A percentile compares a stretch with the other conserved stretches of the same genome.
Conservation (phyloP, 768 basidiomycete genomes). For the Clavulina sp. region DNA sequence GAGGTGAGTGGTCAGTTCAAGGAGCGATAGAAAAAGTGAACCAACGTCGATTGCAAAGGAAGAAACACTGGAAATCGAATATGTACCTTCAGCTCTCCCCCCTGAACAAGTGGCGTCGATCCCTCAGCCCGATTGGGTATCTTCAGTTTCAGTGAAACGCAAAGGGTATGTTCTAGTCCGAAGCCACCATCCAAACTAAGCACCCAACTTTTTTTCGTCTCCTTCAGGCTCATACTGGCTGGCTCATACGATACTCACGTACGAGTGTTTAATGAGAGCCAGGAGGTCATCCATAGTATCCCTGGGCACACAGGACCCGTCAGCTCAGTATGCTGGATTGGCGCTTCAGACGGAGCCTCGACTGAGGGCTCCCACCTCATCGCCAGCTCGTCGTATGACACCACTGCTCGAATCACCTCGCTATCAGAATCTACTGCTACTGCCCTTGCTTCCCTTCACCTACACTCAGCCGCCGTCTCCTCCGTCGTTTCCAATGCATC, state of each 20-base stretch:
- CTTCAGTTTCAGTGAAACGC: slow-evolving; percentile 47
- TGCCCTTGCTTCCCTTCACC: slow-evolving; percentile 51
- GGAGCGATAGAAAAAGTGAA: not conserved
- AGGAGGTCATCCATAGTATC: slow-evolving; percentile 33
- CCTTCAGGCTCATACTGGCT: slow-evolving; percentile 46
- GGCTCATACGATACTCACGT: slow-evolving; percentile 68
- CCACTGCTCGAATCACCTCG: slow-evolving; percentile 42
- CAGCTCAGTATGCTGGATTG: slow-evolving; percentile 43
- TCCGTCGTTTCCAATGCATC: slow-evolving; percentile 38
- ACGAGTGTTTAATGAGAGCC: slow-evolving; percentile 55
- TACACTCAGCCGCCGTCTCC: slow-evolving; percentile 71
- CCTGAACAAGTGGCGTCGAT: slow-evolving; percentile 64
- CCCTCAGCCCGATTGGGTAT: slow-evolving; percentile 90
- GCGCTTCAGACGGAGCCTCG: too few relatives aligned
- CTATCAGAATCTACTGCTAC: slow-evolving; percentile 18
- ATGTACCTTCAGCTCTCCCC: slow-evolving; percentile 76
- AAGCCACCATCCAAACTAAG: slow-evolving; percentile 6
- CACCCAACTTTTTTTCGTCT: slow-evolving; percentile 3
- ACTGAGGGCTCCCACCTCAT: slow-evolving; percentile 7
- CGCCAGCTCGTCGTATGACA: slow-evolving; percentile 51
- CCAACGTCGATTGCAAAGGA: slow-evolving; percentile 31
- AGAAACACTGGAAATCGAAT: slow-evolving; percentile 83
- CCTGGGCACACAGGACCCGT: slow-evolving; percentile 46
- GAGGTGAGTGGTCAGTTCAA: slow-evolving; percentile 31
- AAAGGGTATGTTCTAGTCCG: slow-evolving; percentile 34